phyloP scores from a whole-genome alignment of 257 asterid species.

The Solanum lycopersicoides region DNA sequence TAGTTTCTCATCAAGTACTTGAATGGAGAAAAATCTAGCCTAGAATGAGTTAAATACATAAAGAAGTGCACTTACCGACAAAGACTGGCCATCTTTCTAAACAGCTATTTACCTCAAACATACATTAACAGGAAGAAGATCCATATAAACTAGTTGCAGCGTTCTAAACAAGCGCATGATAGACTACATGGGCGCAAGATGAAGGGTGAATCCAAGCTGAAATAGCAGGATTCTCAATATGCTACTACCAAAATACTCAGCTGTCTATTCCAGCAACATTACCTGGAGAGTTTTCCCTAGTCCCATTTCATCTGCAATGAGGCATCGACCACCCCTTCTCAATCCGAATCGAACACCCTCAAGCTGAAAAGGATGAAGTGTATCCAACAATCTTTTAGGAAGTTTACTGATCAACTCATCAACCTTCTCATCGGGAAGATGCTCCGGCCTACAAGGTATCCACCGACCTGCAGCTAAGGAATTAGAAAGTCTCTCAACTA shows the following conservation, averaged over 20 bases:
- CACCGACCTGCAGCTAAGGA: slow-evolving; percentile 49
- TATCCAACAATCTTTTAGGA: slow-evolving; percentile 45
- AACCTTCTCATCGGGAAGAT: slow-evolving; percentile 73
- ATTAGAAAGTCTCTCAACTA: slow-evolving; percentile 62
- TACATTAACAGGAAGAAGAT: neutral
- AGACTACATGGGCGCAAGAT: neutral
- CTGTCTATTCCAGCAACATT: neutral
- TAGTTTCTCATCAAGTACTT: neutral
- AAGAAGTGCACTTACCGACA: neutral
- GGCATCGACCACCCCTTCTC: slow-evolving; percentile 93
- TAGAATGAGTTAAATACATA: neutral
- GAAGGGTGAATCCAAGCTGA: neutral
- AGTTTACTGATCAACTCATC: slow-evolving; percentile 57
- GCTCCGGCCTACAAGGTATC: slow-evolving; percentile 91
- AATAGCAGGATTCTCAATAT: neutral
- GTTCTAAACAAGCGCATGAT: neutral
- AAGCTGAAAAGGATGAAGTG: slow-evolving; percentile 80
- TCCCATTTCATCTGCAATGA: slow-evolving; percentile 98
- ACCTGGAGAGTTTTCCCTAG: slow-evolving; percentile 98
- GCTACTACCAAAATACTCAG: neutral
- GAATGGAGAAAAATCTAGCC: neutral
- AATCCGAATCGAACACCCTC: slow-evolving; percentile 87
- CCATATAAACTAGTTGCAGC: neutral
- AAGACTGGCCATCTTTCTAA: neutral
- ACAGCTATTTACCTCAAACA: neutral